Conservation (phyloP, 441 rosid genomes). For the Populus tomentosa region DNA sequence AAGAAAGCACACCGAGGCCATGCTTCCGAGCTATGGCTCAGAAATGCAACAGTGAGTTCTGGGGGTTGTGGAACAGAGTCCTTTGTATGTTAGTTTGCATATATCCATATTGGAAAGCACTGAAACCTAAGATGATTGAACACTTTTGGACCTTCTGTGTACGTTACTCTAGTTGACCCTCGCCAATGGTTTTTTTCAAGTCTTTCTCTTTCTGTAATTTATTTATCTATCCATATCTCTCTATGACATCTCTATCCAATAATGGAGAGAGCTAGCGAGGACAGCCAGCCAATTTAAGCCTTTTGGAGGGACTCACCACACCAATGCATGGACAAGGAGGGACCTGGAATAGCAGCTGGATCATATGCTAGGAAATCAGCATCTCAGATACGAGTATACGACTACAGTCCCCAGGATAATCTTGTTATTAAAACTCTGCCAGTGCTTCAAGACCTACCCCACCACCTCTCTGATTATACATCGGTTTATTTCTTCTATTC, state of each 20-base stretch:
- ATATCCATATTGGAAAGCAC: background rate
- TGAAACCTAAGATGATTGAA: constrained; percentile 8
- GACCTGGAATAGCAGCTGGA: constrained; percentile 26
- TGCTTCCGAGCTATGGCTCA: background rate
- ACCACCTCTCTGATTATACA: constrained; percentile 10
- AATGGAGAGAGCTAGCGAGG: constrained; percentile 33
- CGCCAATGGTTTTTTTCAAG: background rate
- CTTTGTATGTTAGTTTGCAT: background rate
- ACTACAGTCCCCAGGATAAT: constrained; percentile 10
- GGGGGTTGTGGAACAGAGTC: background rate
- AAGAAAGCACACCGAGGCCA: background rate
- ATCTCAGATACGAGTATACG: background rate
- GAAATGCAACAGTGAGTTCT: background rate
- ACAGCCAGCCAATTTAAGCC: constrained; percentile 24
- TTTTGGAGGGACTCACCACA: constrained; percentile 34
- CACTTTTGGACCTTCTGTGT: background rate
- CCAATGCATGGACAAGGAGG: constrained; percentile 21
- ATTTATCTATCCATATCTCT: too few relatives aligned
- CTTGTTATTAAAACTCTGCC: constrained; percentile 22
- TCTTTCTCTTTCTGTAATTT: background rate
- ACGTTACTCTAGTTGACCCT: constrained; percentile 10
- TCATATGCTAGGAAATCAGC: constrained; percentile 18
- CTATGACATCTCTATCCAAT: constrained; percentile 27
- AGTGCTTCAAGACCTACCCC: constrained; percentile 14
- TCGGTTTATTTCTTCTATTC: too few relatives aligned